A percentile compares a stretch with the other conserved stretches of the same genome.
Evolutionary conservation across 148 eudicot genomes (phyloP).

Genomic region (Chenopodium berlandieri): DNA sequence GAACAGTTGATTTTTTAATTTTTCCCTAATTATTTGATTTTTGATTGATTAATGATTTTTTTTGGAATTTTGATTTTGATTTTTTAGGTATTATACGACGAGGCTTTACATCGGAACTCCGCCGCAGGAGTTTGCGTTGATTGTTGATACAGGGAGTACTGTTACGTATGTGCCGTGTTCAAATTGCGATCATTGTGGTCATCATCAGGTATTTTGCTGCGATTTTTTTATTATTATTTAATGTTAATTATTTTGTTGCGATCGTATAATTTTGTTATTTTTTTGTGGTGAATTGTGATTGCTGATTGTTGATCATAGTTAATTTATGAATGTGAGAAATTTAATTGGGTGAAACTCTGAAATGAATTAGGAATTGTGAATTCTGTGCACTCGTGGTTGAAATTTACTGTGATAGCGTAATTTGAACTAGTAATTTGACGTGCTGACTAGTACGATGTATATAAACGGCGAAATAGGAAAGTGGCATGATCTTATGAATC

Average conservation of each 20-base stretch:
- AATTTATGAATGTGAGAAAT: background rate
- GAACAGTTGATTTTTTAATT: background rate
- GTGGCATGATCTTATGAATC: too few relatives aligned
- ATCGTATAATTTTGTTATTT: too few relatives aligned
- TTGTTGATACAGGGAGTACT: conserved; percentile 93
- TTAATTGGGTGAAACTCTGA: background rate
- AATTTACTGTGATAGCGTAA: background rate
- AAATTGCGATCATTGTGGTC: conserved; percentile 85
- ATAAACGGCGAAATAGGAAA: too few relatives aligned
- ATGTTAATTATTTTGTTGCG: too few relatives aligned
- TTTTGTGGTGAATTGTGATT: too few relatives aligned
- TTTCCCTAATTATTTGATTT: too few relatives aligned
- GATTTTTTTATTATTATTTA: background rate
- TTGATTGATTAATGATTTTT: background rate
- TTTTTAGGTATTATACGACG: conserved; percentile 71
- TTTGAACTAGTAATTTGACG: background rate
- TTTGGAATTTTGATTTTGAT: background rate
- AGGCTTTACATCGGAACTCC: conserved; percentile 89
- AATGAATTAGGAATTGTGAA: too few relatives aligned
- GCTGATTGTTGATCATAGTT: too few relatives aligned
- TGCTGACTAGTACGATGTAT: background rate
- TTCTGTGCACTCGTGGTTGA: too few relatives aligned
- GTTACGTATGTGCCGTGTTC: conserved; percentile 96
- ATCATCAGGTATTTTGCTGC: conserved; percentile 61
- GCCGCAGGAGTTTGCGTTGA: conserved; percentile 84